These are phyloP conservation scores for Bondarzewia mesenterica DNA, from an alignment of 1,284 basidiomycete species.

Conservation along the genomic window DNA sequence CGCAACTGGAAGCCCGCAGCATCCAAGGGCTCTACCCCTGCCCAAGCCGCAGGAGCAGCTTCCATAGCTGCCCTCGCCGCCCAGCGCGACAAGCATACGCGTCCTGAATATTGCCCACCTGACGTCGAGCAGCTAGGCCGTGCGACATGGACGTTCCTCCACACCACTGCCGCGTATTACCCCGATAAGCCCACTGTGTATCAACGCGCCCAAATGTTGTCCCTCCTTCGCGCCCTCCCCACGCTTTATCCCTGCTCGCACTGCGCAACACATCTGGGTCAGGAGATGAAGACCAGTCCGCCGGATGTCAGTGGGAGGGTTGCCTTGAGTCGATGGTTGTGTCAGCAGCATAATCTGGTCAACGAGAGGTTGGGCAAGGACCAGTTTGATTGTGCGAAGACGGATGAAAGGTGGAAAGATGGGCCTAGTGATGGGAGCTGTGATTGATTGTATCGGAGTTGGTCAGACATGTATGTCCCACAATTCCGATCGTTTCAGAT, in stretches of 20 bases:
- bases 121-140: constrained; percentile 83
- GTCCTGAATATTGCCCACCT: constrained; percentile 70
- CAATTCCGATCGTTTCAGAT: no score
- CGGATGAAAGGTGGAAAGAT: constrained; percentile 86
- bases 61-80: constrained; percentile 26
- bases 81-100: constrained; percentile 29
- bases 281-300: constrained; percentile 55
- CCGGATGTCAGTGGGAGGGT: constrained; percentile 69
- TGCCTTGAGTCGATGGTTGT: constrained; percentile 78
- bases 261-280: constrained; percentile 77
- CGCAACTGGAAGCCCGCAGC: constrained; percentile 55
- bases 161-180: constrained; percentile 90
- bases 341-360: constrained; percentile 86
- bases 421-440: constrained; percentile 84
- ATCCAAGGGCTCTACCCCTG: constrained; percentile 18
- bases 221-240: constrained; percentile 70
- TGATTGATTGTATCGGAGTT: constrained; percentile 37
- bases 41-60: constrained; percentile 33
- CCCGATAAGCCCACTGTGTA: constrained; percentile 65
- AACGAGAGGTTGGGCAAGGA: constrained; percentile 81
- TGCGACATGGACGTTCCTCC: constrained; percentile 94
- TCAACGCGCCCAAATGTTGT: constrained; percentile 77
- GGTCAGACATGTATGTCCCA: no score
- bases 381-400: constrained; percentile 70
- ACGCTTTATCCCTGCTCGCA: constrained; percentile 80